These are phyloP conservation scores for Leishmania major DNA, from an alignment of 208 protist species.

Conservation along the genomic window DNA sequence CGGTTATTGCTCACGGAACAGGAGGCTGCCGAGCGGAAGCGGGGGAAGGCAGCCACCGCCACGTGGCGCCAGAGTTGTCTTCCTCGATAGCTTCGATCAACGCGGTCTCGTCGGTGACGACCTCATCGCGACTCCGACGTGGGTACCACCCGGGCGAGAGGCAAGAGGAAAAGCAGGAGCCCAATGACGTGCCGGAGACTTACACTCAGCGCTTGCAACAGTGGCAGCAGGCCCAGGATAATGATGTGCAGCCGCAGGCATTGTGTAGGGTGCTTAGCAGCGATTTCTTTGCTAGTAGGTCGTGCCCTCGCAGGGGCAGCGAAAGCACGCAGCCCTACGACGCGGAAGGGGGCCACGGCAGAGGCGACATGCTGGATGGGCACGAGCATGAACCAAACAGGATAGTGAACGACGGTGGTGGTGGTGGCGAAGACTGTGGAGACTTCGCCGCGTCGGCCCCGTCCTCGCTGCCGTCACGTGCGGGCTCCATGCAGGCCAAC, in stretches of 20 bases:
- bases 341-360: background rate
- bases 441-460: background rate
- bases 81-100: background rate
- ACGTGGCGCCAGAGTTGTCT: background rate
- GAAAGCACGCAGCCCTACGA: constrained; percentile 5
- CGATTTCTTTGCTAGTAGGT: background rate
- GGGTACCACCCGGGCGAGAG: background rate
- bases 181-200: background rate
- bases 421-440: background rate
- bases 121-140: background rate
- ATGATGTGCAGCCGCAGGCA: background rate
- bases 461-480: background rate
- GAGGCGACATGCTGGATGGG: background rate
- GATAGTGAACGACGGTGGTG: background rate
- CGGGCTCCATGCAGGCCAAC: background rate
- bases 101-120: background rate
- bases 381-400: background rate
- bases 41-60: background rate
- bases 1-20: background rate
- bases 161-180: background rate
- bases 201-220: constrained; percentile 1
- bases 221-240: background rate
- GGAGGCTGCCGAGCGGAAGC: background rate
- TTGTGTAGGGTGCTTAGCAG: background rate
- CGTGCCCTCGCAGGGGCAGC: background rate